Base-by-base conservation (phyloP, 2,329 filamentous ascomycete genomes). In the Pestalotiopsis sp. region DNA sequence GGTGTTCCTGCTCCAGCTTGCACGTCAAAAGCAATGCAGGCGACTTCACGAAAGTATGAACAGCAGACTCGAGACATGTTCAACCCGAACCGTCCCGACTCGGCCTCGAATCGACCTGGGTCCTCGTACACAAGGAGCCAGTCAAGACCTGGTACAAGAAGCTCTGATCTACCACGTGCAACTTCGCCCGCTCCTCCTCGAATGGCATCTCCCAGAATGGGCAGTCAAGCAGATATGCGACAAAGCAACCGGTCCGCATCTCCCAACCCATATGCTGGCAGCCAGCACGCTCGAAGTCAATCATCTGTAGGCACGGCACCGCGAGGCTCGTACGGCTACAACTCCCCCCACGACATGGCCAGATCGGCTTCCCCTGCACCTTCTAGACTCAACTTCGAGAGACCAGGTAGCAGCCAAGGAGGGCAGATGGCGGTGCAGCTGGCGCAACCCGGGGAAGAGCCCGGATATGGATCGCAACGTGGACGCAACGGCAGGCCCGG, bases 21-120 rank as follows among this genome's bases (percentile, higher is more conserved):
- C 70, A 99, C 97, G 0, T 93, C 94, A 3, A 93, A 92, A 71
- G 93, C 96, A 62, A 99, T 99, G 97, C 93, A 97, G 77, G 93
- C 97, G 79, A 93, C 95, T 3, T 96, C 94, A 0, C 92, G 97
- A 74, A 94, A 94, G 79, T 98, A 95, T 76, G 90, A 92, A 25
- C 89, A 91, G 60, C 93, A 98, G 79, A 93, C 93, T 2, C 89
- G 93, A 58, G 94, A 87, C 75, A 91, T 98, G 83, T 96, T 97
- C 79, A 85, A 76, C 39, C 72, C 76, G 1, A 79, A 76, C 25
- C 78, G 80, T 13, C 78, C 74, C 14, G 76, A 75, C 13, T 81
- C 77, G 5, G 75, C 80, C 39, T 68, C 73, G 65, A 52, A 52
- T 20, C 45, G 57, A 9, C 57, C 57, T 13, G 57, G 57, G 14